These are phyloP conservation scores for Talaromyces sp. DNA, from an alignment of 2,329 filamentous ascomycete species.

Conservation along the genomic window DNA sequence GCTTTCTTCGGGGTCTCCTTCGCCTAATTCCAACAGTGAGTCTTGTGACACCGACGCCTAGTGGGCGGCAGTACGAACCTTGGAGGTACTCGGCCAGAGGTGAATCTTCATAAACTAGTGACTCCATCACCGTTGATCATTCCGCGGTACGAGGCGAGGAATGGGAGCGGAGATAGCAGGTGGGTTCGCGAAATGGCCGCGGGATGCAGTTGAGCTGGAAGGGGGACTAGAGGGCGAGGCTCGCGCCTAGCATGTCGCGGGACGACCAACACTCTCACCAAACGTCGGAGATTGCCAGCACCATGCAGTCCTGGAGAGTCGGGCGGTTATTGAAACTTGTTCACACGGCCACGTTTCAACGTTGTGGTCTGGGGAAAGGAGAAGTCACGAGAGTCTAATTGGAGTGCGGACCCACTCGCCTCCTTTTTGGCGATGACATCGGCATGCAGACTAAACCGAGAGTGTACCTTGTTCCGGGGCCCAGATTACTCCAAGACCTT, in stretches of 20 bases:
- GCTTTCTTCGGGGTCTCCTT: constrained; percentile 48
- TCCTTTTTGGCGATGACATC: constrained; percentile 20
- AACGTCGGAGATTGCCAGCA: neutral
- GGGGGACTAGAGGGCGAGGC: constrained; percentile 79
- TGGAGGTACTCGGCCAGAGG: constrained; percentile 87
- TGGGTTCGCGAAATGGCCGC: constrained; percentile 11
- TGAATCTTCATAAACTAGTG: constrained; percentile 81
- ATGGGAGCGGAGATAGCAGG: constrained; percentile 20
- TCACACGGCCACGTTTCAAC: constrained; percentile 20
- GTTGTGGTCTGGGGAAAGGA: constrained; percentile 30
- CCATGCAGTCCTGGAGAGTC: neutral
- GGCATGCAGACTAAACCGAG: neutral
- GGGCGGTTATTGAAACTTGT: constrained; percentile 1
- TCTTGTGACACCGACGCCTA: constrained; percentile 4
- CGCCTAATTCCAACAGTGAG: constrained; percentile 37
- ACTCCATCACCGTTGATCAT: constrained; percentile 69
- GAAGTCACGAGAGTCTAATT: constrained; percentile 30
- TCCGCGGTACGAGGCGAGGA: constrained; percentile 22
- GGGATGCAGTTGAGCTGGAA: constrained; percentile 93
- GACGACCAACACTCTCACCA: constrained; percentile 9
- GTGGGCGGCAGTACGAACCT: constrained; percentile 59
- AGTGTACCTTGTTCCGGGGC: neutral
- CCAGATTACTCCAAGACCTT: constrained; percentile 5
- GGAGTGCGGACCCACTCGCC: constrained; percentile 24
- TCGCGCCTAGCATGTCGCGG: constrained; percentile 60